Evolutionary conservation across 1,139 yeast species (phyloP).

Genomic region (Meyerozyma carpophila): DNA sequence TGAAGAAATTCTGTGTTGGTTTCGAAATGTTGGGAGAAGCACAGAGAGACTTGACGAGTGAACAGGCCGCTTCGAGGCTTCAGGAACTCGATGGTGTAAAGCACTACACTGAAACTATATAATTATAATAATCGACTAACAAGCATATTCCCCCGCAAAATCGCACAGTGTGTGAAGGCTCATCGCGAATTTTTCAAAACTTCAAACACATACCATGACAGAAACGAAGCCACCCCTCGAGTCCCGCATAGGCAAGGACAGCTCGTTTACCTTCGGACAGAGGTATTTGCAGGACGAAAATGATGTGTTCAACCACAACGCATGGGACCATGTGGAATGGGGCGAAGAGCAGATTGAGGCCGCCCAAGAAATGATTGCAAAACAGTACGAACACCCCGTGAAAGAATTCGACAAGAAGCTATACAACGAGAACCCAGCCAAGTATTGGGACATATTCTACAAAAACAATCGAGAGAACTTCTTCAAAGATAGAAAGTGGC

Average conservation of each 20-base stretch:
- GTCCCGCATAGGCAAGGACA: slow-evolving; percentile 72
- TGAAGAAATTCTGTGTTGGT: slow-evolving; percentile 71
- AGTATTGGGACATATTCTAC: slow-evolving; percentile 93
- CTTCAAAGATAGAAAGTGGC: slow-evolving; percentile 95
- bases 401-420: slow-evolving; percentile 74
- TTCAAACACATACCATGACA: neutral
- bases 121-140: neutral
- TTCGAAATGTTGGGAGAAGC: slow-evolving; percentile 78
- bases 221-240: slow-evolving; percentile 33
- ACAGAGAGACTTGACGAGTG: slow-evolving; percentile 74
- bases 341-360: slow-evolving; percentile 80
- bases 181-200: slow-evolving; percentile 1
- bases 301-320: slow-evolving; percentile 89
- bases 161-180: neutral
- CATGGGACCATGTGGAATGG: slow-evolving; percentile 99
- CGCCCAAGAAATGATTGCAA: slow-evolving; percentile 68
- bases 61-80: slow-evolving; percentile 61
- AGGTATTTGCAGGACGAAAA: slow-evolving; percentile 65
- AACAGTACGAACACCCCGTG: slow-evolving; percentile 80
- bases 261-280: slow-evolving; percentile 90
- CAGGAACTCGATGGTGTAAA: slow-evolving; percentile 37
- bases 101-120: slow-evolving; percentile 24
- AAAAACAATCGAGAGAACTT: slow-evolving; percentile 87
- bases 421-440: slow-evolving; percentile 82
- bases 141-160: neutral